phyloP scores from a whole-genome alignment of 2,329 filamentous ascomycete genomes.

The Beauveria caledonica region DNA sequence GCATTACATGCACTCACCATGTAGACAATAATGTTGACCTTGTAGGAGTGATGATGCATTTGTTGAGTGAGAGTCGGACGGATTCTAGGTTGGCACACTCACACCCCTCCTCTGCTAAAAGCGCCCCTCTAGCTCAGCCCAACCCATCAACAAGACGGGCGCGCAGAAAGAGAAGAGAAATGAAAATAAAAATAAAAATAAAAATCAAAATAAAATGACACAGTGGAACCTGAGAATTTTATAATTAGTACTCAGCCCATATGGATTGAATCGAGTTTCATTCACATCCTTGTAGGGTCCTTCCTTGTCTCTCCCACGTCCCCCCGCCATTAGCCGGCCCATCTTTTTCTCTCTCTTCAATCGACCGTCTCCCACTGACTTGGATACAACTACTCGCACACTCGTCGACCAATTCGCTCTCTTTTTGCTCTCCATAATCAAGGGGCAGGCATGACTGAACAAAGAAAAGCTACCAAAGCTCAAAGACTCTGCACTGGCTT shows the following conservation, averaged over 20 bases:
- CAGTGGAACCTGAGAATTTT: not conserved
- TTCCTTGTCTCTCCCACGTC: not conserved
- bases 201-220: not conserved
- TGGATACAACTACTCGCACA: too few species aligned
- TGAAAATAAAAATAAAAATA: not conserved
- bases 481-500: not conserved
- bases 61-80: too few species aligned
- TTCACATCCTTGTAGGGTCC: not conserved
- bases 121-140: not conserved
- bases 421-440: not conserved
- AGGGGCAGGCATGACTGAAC: too few species aligned
- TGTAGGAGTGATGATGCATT: too few species aligned
- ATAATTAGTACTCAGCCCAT: not conserved
- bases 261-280: too few species aligned
- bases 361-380: too few species aligned
- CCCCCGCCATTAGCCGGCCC: not conserved
- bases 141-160: not conserved
- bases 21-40: too few species aligned
- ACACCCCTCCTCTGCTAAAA: too few species aligned
- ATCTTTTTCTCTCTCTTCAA: not conserved
- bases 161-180: not conserved
- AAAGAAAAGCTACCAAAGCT: not conserved
- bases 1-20: too few species aligned
- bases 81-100: too few species aligned
- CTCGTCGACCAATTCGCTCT: not conserved